Evolutionary conservation across 768 basidiomycete species (phyloP), one percentile per base, ranked within the genome.

Genomic region (Tricholoma hemisulphureum): DNA sequence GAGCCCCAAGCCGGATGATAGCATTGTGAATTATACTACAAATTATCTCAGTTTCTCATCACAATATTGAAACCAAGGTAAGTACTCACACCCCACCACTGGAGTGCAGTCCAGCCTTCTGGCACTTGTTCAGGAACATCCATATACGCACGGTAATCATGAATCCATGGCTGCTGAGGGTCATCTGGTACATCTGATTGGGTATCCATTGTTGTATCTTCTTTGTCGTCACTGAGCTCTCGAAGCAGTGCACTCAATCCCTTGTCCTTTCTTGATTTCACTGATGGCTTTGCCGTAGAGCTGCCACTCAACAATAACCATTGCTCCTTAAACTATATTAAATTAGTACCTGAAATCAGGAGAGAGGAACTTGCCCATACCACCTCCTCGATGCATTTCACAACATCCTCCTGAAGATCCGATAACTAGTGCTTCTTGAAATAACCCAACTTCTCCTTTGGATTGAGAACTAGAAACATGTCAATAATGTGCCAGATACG

Each of bases 31-130:
- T 43, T 43, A 23, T n/a, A n/a, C 49, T 50, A 50, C 41, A 43
- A 43, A 43, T 43, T 21, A 43, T 39, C 41, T 21, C 9, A 43
- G 35, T 37, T 16, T 37, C 16, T 13, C 35, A 16, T n/a, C 35
- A 37, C 13, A 5, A 49, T 37, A 37, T 37, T 37, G 35, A 16
- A 37, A 45, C 11, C 43, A 28, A 26, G 28, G 39, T 13, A 26
- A 32, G 39, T 13, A 72, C 69, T 51, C 61, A 77, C 69, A 18
- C 70, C 73, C 75, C 73, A 75, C 74, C 72, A 75, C 37, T 61
- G 26, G 45, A 74, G 61, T 41, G 68, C 61, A 11, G 49, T 58
- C 67, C 32, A 62, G 5, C 35, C 35, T 37, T 37, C 35, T 5
- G 35, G 65, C 16, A 64, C 35, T 16, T 35, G 53, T 14, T 61